Percentiles rank a stretch among this genome's conserved stretches.
Evolutionary conservation across 495 filamentous ascomycete species (phyloP).

Genomic region (Aspergillus avenaceus): DNA sequence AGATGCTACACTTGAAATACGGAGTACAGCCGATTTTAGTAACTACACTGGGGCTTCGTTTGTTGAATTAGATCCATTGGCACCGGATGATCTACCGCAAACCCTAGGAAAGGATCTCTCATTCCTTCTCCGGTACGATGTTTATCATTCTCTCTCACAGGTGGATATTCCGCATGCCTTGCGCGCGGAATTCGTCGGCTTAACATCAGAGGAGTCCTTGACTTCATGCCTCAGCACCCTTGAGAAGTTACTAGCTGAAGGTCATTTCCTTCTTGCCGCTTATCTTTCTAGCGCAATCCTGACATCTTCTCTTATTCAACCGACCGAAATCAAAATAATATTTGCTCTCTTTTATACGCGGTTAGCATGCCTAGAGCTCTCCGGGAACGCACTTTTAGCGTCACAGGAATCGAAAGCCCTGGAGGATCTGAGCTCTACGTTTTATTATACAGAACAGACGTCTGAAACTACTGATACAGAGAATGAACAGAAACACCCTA

Average conservation of each 20-base stretch:
- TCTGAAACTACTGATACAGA: constrained; percentile 14
- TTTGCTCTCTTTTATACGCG: constrained; percentile 79
- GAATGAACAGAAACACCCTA: constrained; percentile 34
- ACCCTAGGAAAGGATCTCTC: constrained; percentile 64
- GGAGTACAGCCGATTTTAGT: constrained; percentile 10
- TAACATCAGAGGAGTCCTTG: constrained; percentile 33
- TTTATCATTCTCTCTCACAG: constrained; percentile 74
- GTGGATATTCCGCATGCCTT: constrained; percentile 63
- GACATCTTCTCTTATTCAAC: constrained; percentile 42
- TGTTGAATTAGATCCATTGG: constrained; percentile 28
- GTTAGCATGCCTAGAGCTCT: constrained; percentile 74
- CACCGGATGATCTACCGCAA: constrained; percentile 31
- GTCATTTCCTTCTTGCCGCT: constrained; percentile 59
- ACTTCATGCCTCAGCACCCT: constrained; percentile 39
- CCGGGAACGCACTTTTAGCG: constrained; percentile 65
- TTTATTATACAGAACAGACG: constrained; percentile 56
- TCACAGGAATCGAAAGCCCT: constrained; percentile 82
- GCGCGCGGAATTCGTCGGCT: constrained; percentile 39
- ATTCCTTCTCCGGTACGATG: constrained; percentile 71
- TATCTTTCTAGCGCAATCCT: constrained; percentile 38
- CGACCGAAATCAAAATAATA: constrained; percentile 57
- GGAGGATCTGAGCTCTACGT: constrained; percentile 68
- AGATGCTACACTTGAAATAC: constrained; percentile 6
- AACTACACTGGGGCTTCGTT: constrained; percentile 27
- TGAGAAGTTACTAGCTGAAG: constrained; percentile 68